Evolutionary conservation across 2,329 filamentous ascomycete genomes (phyloP), one percentile per base, ranked within the genome.

Genomic region (Dactylonectria macrodidyma): DNA sequence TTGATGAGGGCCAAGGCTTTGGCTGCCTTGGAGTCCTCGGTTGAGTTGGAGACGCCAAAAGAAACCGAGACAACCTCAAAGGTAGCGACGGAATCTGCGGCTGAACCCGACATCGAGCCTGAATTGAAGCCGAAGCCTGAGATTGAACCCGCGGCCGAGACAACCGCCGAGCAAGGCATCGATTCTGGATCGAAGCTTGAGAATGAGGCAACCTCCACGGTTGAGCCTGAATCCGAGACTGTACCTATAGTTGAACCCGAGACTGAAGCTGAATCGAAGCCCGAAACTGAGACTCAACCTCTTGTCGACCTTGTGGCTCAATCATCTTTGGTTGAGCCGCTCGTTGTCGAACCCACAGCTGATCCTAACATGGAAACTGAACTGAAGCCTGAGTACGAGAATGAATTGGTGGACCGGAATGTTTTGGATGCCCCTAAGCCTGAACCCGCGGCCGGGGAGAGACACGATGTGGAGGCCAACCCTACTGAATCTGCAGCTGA

Each of bases 191-290:
- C 64, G 59, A 68, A 70, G 52, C 64, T 66, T 68, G 71, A 76
- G 52, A 69, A 76, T 66, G 69, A 75, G 67, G 51, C 66, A 67
- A 50, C 65, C 64, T 52, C 60, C 56, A 62, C 66, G 48, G 63
- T 59, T 61, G 67, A 75, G 67, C 38, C 22, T 59, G 67, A 75
- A 69, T n/a, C 34, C 41, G 71, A 77, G 68, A 70, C 66, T 68
- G 75, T 78, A 67, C 71, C 66, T 72, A 70, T 73, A 74, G 59
- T 73, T 73, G 72, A 75, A 67, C 71, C 70, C 71, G 68, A 75
- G 63, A 72, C 72, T 74, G 73, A 74, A 75, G 72, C 61, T 76
- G 74, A 76, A 75, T 68, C 74, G 58, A 73, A 76, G 71, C 69
- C 64, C 62, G 66, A 75, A 73, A 67, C 69, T 68, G 71, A 74